Base-by-base conservation (phyloP, 1,139 yeast genomes). In the Kodamaea ohmeri region DNA sequence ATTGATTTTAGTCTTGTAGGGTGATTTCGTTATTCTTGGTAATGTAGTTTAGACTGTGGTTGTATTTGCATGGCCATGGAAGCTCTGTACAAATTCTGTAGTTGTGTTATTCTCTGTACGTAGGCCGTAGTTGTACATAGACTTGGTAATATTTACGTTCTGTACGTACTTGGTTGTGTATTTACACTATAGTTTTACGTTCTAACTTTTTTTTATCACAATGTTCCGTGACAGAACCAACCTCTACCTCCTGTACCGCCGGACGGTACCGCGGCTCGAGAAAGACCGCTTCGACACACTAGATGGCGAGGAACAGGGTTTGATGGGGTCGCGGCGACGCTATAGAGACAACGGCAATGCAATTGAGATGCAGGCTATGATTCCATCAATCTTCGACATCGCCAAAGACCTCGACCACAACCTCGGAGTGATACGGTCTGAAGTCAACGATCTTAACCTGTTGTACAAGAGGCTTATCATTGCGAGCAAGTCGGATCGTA, bases 401-500 rank as follows among this genome's bases (percentile, higher is more conserved):
- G 76, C 89, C 5, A 71, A 73, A 34, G 88, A 83, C 42, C 76
- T 92, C 7, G 95, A 89, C 55, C 76, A 68, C 22, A 65, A 76
- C 42, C 60, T 90, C 31, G 58, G 48, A 1, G 65, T 65, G 15
- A 72, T 84, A 39, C 71, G 73, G 41, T 47, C 52, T 29, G 65
- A 80, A 51, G 73, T 82, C 45, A 67, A 70, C 43, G 76, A 73
- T 42, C 68, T 92, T 50, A 82, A 80, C 39, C 71, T 75, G 25
- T 60, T 88, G 35, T 94, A 94, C 58, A 83, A 85, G 56, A 84
- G 83, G 60, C 84, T 90, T 48, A 71, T 92, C 20, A 73, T 92
- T 34, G 96, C 96, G 2, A 92, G 92, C 28, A 86, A 89, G 53
- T 81, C 76, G 47, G 97, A 90, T 56, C 74, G 86, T 46, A 70